Percentiles rank a stretch among this genome's conserved stretches.
Evolutionary conservation across 1,284 basidiomycete genomes (phyloP).

Genomic region (Leccinum solheimii): DNA sequence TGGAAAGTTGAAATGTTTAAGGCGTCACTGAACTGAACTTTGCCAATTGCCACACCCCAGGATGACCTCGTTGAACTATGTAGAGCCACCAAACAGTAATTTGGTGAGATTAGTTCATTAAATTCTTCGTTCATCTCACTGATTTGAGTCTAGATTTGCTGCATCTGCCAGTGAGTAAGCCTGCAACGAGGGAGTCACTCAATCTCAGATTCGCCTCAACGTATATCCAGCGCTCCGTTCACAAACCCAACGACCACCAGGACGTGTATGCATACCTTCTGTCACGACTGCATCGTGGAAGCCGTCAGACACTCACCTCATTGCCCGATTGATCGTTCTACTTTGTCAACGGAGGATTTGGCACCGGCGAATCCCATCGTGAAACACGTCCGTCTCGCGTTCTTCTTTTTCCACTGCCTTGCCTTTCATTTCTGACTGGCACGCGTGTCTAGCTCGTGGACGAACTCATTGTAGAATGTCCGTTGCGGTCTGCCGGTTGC

Average conservation of each 20-base stretch:
- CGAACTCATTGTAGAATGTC: slow-evolving; percentile 77
- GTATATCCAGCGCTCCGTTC: slow-evolving; percentile 61
- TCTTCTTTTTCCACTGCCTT: slow-evolving; percentile 15
- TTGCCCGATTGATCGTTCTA: slow-evolving; percentile 83
- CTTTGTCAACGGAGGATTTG: slow-evolving; percentile 55
- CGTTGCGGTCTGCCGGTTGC: slow-evolving; percentile 60
- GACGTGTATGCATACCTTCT: slow-evolving; percentile 84
- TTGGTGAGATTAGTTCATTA: slow-evolving; percentile 41
- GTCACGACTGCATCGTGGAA: slow-evolving; percentile 68
- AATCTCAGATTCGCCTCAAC: slow-evolving; percentile 4
- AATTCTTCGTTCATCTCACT: slow-evolving; percentile 2
- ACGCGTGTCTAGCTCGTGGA: slow-evolving; percentile 67
- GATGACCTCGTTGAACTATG: slow-evolving; percentile 45
- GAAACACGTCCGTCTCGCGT: slow-evolving; percentile 58
- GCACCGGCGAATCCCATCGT: slow-evolving; percentile 66
- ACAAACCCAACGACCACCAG: slow-evolving; percentile 70
- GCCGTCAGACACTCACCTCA: slow-evolving; percentile 63
- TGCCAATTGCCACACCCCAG: slow-evolving; percentile 15
- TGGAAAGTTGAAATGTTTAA: slow-evolving; percentile 7
- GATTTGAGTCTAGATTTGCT: slow-evolving; percentile 58
- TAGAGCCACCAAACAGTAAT: slow-evolving; percentile 57
- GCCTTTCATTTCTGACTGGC: slow-evolving; percentile 18
- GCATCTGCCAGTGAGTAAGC: slow-evolving; percentile 71
- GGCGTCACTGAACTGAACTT: not conserved
- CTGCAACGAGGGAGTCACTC: not conserved